phyloP scores from a whole-genome alignment of 2,329 filamentous ascomycete species.

The Alternaria ventricosa region DNA sequence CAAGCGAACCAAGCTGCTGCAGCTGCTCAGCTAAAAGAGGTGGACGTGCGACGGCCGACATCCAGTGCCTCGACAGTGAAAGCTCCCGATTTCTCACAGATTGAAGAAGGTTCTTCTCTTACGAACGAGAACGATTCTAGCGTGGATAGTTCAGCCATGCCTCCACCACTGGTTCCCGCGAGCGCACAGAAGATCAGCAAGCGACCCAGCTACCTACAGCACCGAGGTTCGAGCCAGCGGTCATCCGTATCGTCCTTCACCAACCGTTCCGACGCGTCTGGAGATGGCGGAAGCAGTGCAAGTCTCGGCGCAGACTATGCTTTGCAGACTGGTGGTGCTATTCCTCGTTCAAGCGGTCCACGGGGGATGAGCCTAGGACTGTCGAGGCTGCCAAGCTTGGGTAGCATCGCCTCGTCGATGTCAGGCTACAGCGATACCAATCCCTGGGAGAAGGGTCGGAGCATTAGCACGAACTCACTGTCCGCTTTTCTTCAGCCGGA shows the following conservation, averaged over 20 bases:
- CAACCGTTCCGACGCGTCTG: constrained; percentile 60
- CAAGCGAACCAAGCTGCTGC: constrained; percentile 10
- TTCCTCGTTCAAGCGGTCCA: constrained; percentile 55
- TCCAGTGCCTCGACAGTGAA: constrained; percentile 51
- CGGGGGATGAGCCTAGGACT: constrained; percentile 63
- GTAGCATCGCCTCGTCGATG: constrained; percentile 83
- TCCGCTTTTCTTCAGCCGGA: constrained; percentile 48
- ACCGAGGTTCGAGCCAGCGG: constrained; percentile 63
- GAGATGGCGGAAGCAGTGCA: constrained; percentile 73
- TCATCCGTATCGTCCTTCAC: constrained; percentile 65
- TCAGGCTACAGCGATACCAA: constrained; percentile 60
- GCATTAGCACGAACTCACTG: constrained; percentile 48
- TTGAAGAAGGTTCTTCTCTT: constrained; percentile 40
- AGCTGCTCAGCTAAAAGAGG: constrained; percentile 22
- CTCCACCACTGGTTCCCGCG: constrained; percentile 26
- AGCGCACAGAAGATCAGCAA: constrained; percentile 42
- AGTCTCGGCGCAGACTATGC: constrained; percentile 81
- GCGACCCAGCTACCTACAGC: constrained; percentile 63
- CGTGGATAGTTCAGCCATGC: constrained; percentile 33
- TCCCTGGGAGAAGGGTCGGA: constrained; percentile 51
- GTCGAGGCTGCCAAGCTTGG: constrained; percentile 81
- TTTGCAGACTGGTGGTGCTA: constrained; percentile 79
- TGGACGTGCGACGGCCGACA: constrained; percentile 39
- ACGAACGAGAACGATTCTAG: constrained; percentile 39
- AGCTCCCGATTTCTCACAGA: constrained; percentile 41